These are phyloP conservation scores for Yarrowia sp. DNA, from an alignment of 805 yeast species.

Conservation along the genomic window DNA sequence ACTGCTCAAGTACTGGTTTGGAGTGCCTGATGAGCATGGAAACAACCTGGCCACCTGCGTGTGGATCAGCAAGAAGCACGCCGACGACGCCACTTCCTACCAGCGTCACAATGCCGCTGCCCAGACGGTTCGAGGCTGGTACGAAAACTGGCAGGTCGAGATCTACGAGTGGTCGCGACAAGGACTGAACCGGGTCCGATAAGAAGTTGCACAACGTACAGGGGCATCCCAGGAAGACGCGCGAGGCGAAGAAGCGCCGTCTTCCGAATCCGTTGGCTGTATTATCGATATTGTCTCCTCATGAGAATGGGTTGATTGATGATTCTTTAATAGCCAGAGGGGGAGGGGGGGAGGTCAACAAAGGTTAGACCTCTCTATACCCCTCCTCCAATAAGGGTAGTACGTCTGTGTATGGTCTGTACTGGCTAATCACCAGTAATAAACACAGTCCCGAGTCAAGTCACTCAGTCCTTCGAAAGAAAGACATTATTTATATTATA, in stretches of 20 bases:
- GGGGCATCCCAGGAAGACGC: slow-evolving; percentile 21
- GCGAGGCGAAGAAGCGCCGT: neutral
- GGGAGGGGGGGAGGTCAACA: too few species aligned
- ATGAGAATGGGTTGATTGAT: neutral
- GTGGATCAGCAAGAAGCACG: slow-evolving; percentile 50
- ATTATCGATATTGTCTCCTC: slow-evolving; percentile 19
- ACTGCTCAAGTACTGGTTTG: slow-evolving; percentile 53
- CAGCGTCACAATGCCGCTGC: slow-evolving; percentile 19
- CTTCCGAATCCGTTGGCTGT: slow-evolving; percentile 25
- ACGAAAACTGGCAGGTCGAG: slow-evolving; percentile 35
- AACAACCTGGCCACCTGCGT: slow-evolving; percentile 54
- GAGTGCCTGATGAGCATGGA: slow-evolving; percentile 51
- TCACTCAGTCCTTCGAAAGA: neutral
- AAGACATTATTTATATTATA: slow-evolving; percentile 9
- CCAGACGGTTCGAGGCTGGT: slow-evolving; percentile 20
- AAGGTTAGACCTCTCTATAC: too few species aligned
- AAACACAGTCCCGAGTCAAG: neutral
- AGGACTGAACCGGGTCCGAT: slow-evolving; percentile 3
- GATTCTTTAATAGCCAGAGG: neutral
- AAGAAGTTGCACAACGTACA: neutral
- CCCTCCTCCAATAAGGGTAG: neutral
- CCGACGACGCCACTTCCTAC: slow-evolving; percentile 41
- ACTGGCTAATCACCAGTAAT: neutral
- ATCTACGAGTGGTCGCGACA: slow-evolving; percentile 12
- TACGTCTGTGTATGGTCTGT: neutral